phyloP scores from a whole-genome alignment of 2,329 filamentous ascomycete genomes.

The Colletotrichum somersetense region DNA sequence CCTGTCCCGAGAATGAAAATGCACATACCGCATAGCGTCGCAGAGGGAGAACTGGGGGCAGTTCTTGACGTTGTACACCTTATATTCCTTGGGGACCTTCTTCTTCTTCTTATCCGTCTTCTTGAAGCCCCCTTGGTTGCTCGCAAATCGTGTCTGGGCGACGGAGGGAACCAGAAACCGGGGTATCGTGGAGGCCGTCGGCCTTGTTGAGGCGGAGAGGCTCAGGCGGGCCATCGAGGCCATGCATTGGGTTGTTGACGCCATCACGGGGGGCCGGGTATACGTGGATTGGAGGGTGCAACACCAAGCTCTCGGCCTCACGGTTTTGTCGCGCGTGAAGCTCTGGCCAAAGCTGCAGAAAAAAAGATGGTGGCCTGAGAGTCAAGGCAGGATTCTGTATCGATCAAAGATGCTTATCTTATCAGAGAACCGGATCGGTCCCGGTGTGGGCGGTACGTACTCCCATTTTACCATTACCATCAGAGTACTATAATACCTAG shows the following conservation, averaged over 20 bases:
- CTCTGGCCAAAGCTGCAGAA: slow-evolving; percentile 38
- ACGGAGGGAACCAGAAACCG: slow-evolving; percentile 63
- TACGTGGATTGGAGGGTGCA: slow-evolving; percentile 41
- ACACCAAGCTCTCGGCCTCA: slow-evolving; percentile 8
- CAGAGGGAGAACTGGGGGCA: slow-evolving; percentile 80
- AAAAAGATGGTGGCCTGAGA: slow-evolving; percentile 30
- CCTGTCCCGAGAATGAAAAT: not conserved
- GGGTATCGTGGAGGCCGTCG: slow-evolving; percentile 59
- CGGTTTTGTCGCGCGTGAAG: slow-evolving; percentile 25
- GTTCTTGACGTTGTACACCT: slow-evolving; percentile 74
- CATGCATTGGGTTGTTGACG: slow-evolving; percentile 65
- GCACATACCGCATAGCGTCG: slow-evolving; percentile 87
- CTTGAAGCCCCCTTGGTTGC: slow-evolving; percentile 60
- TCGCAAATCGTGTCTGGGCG: slow-evolving; percentile 59
- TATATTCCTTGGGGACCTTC: slow-evolving; percentile 73
- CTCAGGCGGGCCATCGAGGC: slow-evolving; percentile 66
- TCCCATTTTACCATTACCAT: slow-evolving; percentile 18
- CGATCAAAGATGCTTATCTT: not conserved
- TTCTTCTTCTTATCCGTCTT: slow-evolving; percentile 68
- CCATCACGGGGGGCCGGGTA: slow-evolving; percentile 55
- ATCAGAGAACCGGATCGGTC: slow-evolving; percentile 7
- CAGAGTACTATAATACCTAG: not conserved
- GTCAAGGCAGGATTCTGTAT: slow-evolving; percentile 12
- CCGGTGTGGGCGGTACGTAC: slow-evolving; percentile 22
- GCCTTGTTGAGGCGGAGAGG: slow-evolving; percentile 57